Conservation (phyloP, 768 basidiomycete genomes). For the Serendipita sp. region DNA sequence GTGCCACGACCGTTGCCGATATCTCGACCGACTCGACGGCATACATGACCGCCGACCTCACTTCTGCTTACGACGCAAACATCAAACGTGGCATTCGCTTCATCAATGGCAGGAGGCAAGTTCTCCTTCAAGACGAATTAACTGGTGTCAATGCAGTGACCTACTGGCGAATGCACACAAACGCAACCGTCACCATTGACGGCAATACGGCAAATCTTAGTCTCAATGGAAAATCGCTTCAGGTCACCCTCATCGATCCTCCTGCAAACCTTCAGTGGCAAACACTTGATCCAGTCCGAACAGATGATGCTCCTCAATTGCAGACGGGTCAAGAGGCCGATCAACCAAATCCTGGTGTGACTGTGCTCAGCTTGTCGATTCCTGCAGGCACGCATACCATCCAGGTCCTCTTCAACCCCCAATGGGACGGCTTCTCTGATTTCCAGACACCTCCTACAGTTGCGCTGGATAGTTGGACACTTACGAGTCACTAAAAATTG, state of each 20-base stretch:
- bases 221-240: constrained; percentile 51
- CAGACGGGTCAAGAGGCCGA: constrained; percentile 38
- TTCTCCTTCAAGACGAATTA: constrained; percentile 89
- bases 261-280: constrained; percentile 49
- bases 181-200: constrained; percentile 51
- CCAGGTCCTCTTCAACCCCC: constrained; percentile 85
- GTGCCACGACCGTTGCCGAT: constrained; percentile 63
- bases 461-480: constrained; percentile 51
- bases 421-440: constrained; percentile 58
- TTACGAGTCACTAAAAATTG: constrained; percentile 51
- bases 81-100: constrained; percentile 72
- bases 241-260: constrained; percentile 49
- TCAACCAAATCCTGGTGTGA: constrained; percentile 61
- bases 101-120: constrained; percentile 70
- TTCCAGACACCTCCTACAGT: constrained; percentile 61
- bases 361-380: constrained; percentile 48
- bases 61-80: constrained; percentile 48
- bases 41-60: constrained; percentile 63
- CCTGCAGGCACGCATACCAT: constrained; percentile 58
- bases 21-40: constrained; percentile 54
- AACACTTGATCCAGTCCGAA: constrained; percentile 36
- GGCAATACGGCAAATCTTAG: constrained; percentile 59
- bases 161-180: constrained; percentile 92
- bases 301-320: constrained; percentile 41
- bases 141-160: constrained; percentile 32